Evolutionary conservation across 2,329 filamentous ascomycete species (phyloP).

Genomic region (Esteya vermicola): DNA sequence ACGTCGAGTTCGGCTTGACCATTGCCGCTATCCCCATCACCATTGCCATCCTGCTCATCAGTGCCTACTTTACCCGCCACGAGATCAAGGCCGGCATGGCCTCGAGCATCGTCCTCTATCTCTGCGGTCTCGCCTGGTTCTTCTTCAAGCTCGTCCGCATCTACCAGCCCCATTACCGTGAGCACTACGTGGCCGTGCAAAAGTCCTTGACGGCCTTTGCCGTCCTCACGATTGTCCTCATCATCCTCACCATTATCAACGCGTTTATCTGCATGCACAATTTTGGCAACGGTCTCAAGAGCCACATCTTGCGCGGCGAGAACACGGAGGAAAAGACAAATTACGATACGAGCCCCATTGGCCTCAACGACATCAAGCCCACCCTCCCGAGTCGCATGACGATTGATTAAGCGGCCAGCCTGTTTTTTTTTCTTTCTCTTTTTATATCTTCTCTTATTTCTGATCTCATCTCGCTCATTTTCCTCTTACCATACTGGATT

Average conservation of each 20-base stretch:
- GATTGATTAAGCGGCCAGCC: constrained; percentile 33
- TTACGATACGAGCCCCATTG: constrained; percentile 37
- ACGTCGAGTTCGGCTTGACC: constrained; percentile 72
- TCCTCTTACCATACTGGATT: no score
- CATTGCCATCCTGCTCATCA: constrained; percentile 72
- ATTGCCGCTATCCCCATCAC: constrained; percentile 84
- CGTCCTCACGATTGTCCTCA: constrained; percentile 77
- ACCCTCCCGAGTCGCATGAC: constrained; percentile 43
- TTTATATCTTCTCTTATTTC: no score
- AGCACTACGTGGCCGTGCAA: constrained; percentile 62
- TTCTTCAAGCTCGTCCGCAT: constrained; percentile 97
- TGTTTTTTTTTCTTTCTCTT: background rate
- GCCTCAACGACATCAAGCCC: constrained; percentile 41
- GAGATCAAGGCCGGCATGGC: constrained; percentile 73
- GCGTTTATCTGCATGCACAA: constrained; percentile 80
- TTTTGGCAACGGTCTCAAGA: constrained; percentile 80
- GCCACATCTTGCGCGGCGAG: constrained; percentile 52
- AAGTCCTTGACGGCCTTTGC: constrained; percentile 87
- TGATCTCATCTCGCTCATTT: no score
- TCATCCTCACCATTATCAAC: constrained; percentile 77
- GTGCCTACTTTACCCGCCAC: constrained; percentile 70
- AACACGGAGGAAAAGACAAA: constrained; percentile 36
- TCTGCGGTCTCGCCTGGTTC: constrained; percentile 86
- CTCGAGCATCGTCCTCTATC: constrained; percentile 67
- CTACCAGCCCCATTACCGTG: constrained; percentile 50